Percentiles rank a stretch among this genome's conserved stretches.
Evolutionary conservation across 1,139 yeast genomes (phyloP).

Genomic region (Geotrichum citri-aurantii): DNA sequence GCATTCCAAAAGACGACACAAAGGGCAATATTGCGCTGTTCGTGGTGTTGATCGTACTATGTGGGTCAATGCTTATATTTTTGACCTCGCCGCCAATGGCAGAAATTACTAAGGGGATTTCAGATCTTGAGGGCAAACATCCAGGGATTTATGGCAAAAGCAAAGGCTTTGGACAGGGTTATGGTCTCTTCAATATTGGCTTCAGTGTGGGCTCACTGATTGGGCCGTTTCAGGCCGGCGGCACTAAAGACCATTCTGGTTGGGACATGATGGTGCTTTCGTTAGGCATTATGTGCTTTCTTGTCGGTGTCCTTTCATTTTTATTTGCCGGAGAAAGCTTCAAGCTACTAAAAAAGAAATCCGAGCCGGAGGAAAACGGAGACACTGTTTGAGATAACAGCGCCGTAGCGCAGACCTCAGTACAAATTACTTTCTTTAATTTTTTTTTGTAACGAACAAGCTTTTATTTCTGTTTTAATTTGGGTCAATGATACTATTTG

Average conservation of each 20-base stretch:
- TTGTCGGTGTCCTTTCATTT: slow-evolving; percentile 27
- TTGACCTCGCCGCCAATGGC: slow-evolving; percentile 32
- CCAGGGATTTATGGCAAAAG: slow-evolving; percentile 35
- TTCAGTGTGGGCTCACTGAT: slow-evolving; percentile 33
- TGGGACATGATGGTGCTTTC: slow-evolving; percentile 29
- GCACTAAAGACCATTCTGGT: slow-evolving; percentile 26
- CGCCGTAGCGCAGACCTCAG: too few relatives aligned
- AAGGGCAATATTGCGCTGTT: slow-evolving; percentile 31
- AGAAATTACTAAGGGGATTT: slow-evolving; percentile 31
- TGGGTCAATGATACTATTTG: too few relatives aligned
- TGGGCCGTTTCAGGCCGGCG: slow-evolving; percentile 36
- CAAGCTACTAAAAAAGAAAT: slow-evolving; percentile 4
- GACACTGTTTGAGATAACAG: background rate
- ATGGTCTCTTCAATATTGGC: slow-evolving; percentile 36
- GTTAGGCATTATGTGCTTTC: slow-evolving; percentile 28
- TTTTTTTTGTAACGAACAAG: too few relatives aligned
- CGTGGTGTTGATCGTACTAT: slow-evolving; percentile 29
- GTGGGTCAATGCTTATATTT: slow-evolving; percentile 28
- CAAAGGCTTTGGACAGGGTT: slow-evolving; percentile 36
- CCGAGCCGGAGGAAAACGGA: background rate
- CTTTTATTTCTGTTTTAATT: too few relatives aligned
- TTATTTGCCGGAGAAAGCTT: slow-evolving; percentile 30
- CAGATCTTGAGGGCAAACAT: slow-evolving; percentile 25
- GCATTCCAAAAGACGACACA: slow-evolving; percentile 30
- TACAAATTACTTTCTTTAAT: too few relatives aligned